Base-by-base conservation (phyloP, 2,329 filamentous ascomycete genomes). In the Waltergamsia citrina region DNA sequence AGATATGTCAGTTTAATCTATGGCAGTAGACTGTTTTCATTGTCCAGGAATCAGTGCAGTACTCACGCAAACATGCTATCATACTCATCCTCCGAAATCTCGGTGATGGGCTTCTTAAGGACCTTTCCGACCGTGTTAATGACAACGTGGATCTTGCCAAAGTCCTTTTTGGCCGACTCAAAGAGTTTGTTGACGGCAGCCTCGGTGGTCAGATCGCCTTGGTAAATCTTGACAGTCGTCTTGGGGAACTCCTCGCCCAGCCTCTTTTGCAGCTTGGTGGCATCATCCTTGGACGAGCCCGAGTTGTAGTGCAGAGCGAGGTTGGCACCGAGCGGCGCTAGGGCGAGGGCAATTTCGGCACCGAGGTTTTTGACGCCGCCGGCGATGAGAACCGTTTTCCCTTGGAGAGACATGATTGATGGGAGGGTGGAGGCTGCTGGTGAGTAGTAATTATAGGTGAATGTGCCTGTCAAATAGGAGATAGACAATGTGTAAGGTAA, bases 341-440 rank as follows among this genome's bases (percentile, higher is more conserved):
- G 67, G 38, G 69, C 65, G 36, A 72, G 64, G 40, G 71, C 72
- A 35, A 71, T 71, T 37, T 72, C 71, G 35, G 65, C 60, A 19
- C 75, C 76, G 41, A 79, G 78, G 39, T 74, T 75, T 44, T 73
- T 74, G 36, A 67, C 69, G 36, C 62, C 63, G 38, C 65, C 71
- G 16, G 71, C 75, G 52, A 77, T 58, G 48, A 76, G 59, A 41
- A 68, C 46, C 14, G 58, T 49, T 45, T 60, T 65, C 4, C 29
- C 29, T 4, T n/a, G 9, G 16, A 31, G 29, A 20, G 29, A 18
- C 29, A 31, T 31, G 16, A 9, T 20, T 23, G 31, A 8, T 33
- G n/a, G n/a, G n/a, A n/a, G n/a, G n/a, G n/a, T n/a, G n/a, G n/a
- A n/a, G n/a, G n/a, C n/a, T n/a, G n/a, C n/a, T n/a, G n/a, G n/a